A percentile compares a stretch with the other conserved stretches of the same genome.
Conservation (phyloP, 1,284 basidiomycete genomes). For the Garcileccinum viscosum region DNA sequence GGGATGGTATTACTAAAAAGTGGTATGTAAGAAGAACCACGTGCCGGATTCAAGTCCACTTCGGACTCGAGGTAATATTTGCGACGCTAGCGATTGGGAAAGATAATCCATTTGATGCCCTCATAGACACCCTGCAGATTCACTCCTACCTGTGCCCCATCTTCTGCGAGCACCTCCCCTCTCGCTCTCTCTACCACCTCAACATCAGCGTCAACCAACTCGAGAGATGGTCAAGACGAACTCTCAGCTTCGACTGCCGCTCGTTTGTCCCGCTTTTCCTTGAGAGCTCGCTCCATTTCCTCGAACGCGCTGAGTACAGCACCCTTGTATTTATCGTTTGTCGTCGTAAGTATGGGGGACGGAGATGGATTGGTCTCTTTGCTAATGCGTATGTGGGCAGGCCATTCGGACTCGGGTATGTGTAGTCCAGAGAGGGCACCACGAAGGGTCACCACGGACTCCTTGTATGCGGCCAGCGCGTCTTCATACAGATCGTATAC, state of each 20-base stretch:
- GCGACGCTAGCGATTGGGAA: slow-evolving; percentile 24
- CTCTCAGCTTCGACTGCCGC: slow-evolving; percentile 38
- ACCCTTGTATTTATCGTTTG: slow-evolving; percentile 38
- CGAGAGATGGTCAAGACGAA: slow-evolving; percentile 41
- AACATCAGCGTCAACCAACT: slow-evolving; percentile 15
- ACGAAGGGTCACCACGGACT: slow-evolving; percentile 59
- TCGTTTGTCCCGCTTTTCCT: slow-evolving; percentile 47
- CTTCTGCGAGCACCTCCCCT: slow-evolving; percentile 24
- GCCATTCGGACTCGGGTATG: slow-evolving; percentile 74
- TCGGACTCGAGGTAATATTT: not conserved
- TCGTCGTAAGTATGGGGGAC: not conserved
- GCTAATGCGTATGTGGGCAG: slow-evolving; percentile 45
- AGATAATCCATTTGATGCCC: slow-evolving; percentile 31
- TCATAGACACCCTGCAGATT: slow-evolving; percentile 29
- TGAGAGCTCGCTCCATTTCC: slow-evolving; percentile 64
- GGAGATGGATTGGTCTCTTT: not conserved
- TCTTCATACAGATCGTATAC: slow-evolving; percentile 89
- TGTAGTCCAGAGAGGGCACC: slow-evolving; percentile 52
- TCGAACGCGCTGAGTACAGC: slow-evolving; percentile 65
- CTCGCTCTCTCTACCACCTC: slow-evolving; percentile 23
- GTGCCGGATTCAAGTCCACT: not conserved
- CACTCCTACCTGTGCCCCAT: slow-evolving; percentile 11
- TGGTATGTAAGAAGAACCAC: not conserved
- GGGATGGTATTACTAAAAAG: not conserved
- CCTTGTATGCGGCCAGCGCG: slow-evolving; percentile 69